These are phyloP conservation scores for Neospermospora avenae DNA, from an alignment of 2,329 filamentous ascomycete species.

Conservation along the genomic window DNA sequence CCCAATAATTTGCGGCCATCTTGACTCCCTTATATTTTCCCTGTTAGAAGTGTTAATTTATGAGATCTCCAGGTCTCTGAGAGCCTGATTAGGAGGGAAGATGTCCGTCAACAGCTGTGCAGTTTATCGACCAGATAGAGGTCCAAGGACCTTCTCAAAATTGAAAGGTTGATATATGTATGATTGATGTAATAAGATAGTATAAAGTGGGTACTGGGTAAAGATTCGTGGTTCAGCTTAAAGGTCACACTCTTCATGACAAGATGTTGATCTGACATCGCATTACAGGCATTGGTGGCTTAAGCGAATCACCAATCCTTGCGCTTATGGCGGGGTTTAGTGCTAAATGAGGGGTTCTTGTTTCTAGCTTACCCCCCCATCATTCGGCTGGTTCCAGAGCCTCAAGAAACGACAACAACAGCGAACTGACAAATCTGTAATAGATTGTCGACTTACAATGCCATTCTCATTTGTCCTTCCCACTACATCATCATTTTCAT, in stretches of 20 bases:
- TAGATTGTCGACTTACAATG: constrained; percentile 51
- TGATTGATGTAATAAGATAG: no score
- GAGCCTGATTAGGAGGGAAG: no score
- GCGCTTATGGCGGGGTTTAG: constrained; percentile 1
- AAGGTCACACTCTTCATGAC: neutral
- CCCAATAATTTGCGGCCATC: constrained; percentile 77
- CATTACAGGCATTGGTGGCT: neutral
- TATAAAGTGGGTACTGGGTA: no score
- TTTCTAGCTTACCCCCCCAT: no score
- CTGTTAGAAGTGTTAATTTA: neutral
- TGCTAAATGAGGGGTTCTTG: neutral
- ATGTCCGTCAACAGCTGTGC: no score
- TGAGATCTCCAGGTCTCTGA: neutral
- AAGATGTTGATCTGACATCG: constrained; percentile 2
- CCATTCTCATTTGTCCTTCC: constrained; percentile 86
- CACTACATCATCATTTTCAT: constrained; percentile 83
- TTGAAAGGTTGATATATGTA: no score
- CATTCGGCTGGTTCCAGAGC: neutral
- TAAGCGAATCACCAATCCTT: neutral
- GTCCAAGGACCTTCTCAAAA: no score
- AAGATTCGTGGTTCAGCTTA: neutral
- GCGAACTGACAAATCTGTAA: neutral
- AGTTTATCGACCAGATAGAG: no score
- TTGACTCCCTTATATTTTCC: neutral
- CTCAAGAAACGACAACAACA: neutral